phyloP scores from a whole-genome alignment of 2,329 filamentous ascomycete genomes.

The Penicillium sp. region DNA sequence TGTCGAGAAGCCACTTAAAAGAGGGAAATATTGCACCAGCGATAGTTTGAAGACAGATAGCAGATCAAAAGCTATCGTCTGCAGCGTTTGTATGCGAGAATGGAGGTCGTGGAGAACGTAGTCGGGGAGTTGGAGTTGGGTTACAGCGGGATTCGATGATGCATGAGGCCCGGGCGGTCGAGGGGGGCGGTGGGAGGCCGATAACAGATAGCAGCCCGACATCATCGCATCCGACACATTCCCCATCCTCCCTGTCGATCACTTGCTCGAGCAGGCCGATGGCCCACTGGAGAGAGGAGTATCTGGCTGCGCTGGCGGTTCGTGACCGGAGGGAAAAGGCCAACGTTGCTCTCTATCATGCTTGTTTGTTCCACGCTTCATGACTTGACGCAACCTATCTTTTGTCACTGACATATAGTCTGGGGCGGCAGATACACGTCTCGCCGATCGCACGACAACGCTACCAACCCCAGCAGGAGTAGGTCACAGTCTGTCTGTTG shows the following conservation, averaged over 20 bases:
- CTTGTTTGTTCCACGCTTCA: constrained; percentile 56
- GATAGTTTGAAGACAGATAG: not conserved
- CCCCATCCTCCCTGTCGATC: constrained; percentile 10
- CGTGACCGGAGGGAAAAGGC: constrained; percentile 66
- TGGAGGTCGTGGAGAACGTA: constrained; percentile 6
- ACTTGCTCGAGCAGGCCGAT: constrained; percentile 37
- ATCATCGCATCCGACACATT: constrained; percentile 22
- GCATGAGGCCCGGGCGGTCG: constrained; percentile 32
- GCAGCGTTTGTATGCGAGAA: not conserved
- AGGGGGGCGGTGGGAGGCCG: constrained; percentile 32
- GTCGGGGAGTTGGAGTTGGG: constrained; percentile 25
- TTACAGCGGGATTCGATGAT: constrained; percentile 33
- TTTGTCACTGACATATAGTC: constrained; percentile 24
- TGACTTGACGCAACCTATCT: not conserved
- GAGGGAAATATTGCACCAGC: not conserved
- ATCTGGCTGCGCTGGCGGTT: constrained; percentile 69
- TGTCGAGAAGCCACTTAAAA: constrained; percentile 3
- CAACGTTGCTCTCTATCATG: constrained; percentile 68
- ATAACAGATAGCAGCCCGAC: constrained; percentile 19
- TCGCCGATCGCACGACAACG: constrained; percentile 64
- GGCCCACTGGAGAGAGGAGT: constrained; percentile 78
- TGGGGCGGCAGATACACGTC: constrained; percentile 55
- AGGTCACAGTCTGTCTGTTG: constrained; percentile 17
- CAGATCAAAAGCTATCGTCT: not conserved
- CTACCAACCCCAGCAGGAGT: constrained; percentile 38